phyloP scores from a whole-genome alignment of 208 protist genomes.

The Angomonas deanei region DNA sequence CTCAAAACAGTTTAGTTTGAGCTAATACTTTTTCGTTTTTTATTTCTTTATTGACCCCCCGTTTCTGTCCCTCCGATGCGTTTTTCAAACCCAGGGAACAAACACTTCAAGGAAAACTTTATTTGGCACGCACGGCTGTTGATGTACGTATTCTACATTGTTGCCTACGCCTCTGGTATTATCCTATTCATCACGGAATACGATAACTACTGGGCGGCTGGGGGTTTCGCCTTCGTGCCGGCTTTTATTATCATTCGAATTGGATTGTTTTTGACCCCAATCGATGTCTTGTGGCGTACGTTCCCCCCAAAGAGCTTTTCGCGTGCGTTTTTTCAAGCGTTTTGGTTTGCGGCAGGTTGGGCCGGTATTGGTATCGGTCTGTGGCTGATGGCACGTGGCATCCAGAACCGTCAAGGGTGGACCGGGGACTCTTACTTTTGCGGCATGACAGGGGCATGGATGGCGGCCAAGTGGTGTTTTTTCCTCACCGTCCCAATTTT shows the following conservation, averaged over 20 bases:
- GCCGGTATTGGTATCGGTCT: slow-evolving; percentile 37
- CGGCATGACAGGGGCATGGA: slow-evolving; percentile 55
- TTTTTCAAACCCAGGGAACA: not conserved
- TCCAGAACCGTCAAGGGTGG: slow-evolving; percentile 48
- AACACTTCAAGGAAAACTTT: not conserved
- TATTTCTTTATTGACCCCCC: too few relatives aligned
- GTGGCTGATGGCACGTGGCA: slow-evolving; percentile 49
- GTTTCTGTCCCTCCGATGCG: too few relatives aligned
- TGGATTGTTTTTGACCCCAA: slow-evolving; percentile 19
- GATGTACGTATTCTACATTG: slow-evolving; percentile 40
- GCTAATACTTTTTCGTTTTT: too few relatives aligned
- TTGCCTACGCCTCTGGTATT: slow-evolving; percentile 36
- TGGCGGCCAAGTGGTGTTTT: slow-evolving; percentile 65
- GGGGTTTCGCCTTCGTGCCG: slow-evolving; percentile 41
- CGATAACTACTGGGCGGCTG: slow-evolving; percentile 60
- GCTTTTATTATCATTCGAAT: slow-evolving; percentile 41
- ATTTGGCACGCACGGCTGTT: slow-evolving; percentile 3
- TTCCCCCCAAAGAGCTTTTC: slow-evolving; percentile 36
- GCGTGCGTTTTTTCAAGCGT: slow-evolving; percentile 32
- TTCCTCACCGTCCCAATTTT: slow-evolving; percentile 47
- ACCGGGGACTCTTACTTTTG: slow-evolving; percentile 64
- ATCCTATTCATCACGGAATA: slow-evolving; percentile 41
- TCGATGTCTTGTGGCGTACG: slow-evolving; percentile 29
- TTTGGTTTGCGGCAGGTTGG: slow-evolving; percentile 28
- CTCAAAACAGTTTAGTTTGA: too few relatives aligned